Conservation (phyloP, 169 alveolate species). For the Plasmodium billcollinsi region DNA sequence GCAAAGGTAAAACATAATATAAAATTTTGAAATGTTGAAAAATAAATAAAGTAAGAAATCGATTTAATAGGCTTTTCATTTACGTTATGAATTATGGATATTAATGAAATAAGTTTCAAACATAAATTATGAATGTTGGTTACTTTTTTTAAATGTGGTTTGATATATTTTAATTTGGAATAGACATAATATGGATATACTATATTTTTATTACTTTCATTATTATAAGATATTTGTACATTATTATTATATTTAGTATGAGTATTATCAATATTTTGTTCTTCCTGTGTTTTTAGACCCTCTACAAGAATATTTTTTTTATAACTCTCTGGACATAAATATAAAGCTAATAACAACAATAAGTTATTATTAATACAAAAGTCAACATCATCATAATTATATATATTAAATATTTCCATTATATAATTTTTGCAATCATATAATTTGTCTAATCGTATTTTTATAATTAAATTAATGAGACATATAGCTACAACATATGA, state of each 20-base stretch:
- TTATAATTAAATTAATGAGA: constrained; percentile 48
- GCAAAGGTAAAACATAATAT: constrained; percentile 46
- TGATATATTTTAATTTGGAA: constrained; percentile 37
- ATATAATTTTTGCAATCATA: constrained; percentile 38
- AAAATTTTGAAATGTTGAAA: constrained; percentile 52
- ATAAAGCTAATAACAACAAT: constrained; percentile 32
- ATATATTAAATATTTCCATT: constrained; percentile 20
- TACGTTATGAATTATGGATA: constrained; percentile 26
- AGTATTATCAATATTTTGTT: neutral
- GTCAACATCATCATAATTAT: constrained; percentile 27
- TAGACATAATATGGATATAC: constrained; percentile 36
- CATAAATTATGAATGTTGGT: constrained; percentile 47
- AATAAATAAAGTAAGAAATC: constrained; percentile 45
- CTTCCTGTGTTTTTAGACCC: neutral
- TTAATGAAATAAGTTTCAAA: constrained; percentile 51
- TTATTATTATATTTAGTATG: neutral
- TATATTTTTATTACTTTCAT: neutral
- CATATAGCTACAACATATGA: constrained; percentile 51
- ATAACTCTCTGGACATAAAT: constrained; percentile 32
- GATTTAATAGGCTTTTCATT: constrained; percentile 18
- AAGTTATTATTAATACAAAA: constrained; percentile 30
- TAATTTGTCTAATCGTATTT: constrained; percentile 41
- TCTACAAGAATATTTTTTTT: constrained; percentile 19
- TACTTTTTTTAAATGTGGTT: constrained; percentile 64
- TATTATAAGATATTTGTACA: neutral